Conservation (phyloP, 495 filamentous ascomycete species). For the Penicillium cataractarum region DNA sequence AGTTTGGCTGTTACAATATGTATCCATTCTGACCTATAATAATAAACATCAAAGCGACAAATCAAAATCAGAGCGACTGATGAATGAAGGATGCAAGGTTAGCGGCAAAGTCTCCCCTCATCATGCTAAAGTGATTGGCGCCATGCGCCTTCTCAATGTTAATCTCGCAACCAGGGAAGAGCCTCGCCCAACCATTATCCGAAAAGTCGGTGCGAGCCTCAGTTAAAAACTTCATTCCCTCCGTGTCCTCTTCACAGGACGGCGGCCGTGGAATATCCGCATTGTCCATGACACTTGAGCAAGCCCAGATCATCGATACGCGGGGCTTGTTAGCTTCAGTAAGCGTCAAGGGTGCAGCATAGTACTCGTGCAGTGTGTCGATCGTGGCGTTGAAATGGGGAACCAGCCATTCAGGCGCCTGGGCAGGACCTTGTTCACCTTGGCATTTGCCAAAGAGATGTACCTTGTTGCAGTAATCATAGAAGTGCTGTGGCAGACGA, state of each 20-base stretch:
- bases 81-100: background rate
- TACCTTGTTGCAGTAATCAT: background rate
- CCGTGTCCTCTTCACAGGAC: background rate
- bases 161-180: background rate
- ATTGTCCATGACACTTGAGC: background rate
- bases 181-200: background rate
- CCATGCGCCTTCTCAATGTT: background rate
- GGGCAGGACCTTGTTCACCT: background rate
- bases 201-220: background rate
- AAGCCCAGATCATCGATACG: background rate
- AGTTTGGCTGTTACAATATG: too few relatives aligned
- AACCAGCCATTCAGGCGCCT: background rate
- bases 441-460: background rate
- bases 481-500: background rate
- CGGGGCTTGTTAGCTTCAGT: background rate
- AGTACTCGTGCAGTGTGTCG: background rate
- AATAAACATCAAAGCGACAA: background rate
- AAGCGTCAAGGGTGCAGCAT: background rate
- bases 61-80: background rate
- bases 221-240: constrained; percentile 4
- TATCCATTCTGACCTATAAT: background rate
- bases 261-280: background rate
- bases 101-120: background rate
- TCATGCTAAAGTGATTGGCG: background rate
- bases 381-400: background rate